A percentile compares a stretch with the other conserved stretches of the same genome.
These are phyloP conservation scores for Voacanga thouarsii DNA, from an alignment of 257 asterid species.

Conservation along the genomic window DNA sequence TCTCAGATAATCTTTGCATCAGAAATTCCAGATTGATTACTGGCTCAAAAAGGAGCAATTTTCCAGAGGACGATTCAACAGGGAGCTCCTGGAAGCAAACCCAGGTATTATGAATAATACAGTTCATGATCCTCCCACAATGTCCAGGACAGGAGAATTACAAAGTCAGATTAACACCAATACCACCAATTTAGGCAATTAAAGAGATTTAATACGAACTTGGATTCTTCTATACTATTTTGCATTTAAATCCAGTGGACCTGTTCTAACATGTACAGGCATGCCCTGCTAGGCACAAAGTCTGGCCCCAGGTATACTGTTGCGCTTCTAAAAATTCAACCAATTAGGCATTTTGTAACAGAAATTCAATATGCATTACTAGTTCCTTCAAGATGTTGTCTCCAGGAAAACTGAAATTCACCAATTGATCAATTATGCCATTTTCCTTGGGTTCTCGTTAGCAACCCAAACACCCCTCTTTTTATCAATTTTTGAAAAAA, in stretches of 20 bases:
- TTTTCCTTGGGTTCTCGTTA: too few species aligned
- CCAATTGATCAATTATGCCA: too few species aligned
- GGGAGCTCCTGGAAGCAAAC: neutral
- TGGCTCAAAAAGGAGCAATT: neutral
- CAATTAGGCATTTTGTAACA: too few species aligned
- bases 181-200: neutral
- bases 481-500: neutral
- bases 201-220: neutral
- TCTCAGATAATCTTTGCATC: neutral
- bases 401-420: neutral
- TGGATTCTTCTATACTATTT: neutral
- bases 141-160: neutral
- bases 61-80: neutral
- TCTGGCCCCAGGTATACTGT: too few species aligned
- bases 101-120: neutral
- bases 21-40: neutral
- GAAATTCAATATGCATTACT: neutral
- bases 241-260: neutral
- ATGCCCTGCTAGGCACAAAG: neutral
- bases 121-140: neutral
- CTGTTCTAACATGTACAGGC: neutral
- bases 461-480: neutral
- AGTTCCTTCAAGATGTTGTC: neutral
- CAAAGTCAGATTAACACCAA: neutral
- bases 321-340: neutral